Base-by-base conservation (phyloP, 495 filamentous ascomycete species). In the Viridothelium virens region DNA sequence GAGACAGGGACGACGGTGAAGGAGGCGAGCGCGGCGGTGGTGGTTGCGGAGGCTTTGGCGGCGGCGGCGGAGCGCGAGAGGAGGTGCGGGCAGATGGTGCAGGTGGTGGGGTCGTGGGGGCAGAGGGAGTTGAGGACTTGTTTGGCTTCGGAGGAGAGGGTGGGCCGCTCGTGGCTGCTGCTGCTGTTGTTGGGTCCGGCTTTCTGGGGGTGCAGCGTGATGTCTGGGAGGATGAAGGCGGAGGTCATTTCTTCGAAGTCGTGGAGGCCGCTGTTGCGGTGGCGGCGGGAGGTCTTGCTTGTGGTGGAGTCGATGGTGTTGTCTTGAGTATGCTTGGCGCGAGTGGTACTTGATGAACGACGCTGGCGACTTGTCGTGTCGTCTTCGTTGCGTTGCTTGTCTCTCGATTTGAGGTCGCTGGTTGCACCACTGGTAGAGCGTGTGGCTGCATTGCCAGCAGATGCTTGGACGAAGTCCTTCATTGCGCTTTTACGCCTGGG, bases 211-310 rank as follows among this genome's bases (percentile, higher is more conserved):
- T 72, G 59, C 11, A 77, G 62, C 3, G 85, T 88, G 68, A 89
- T 88, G 66, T 90, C 87, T 36, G 86, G 86, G 33, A 89, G 71
- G 65, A 89, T 87, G 74, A 92, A 90, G 11, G 87, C 89, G n/a
- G 90, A 92, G 0, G 90, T 92, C 86, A 91, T 87, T 65, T 89
- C 86, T 16, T 87, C 85, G 61, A 77, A 61, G 64, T 89, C 85
- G 12, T 86, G 83, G 61, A 77, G 61, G 37, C 66, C 70, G 41
- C 70, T 70, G 36, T 71, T 69, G 33, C 70, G 70, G 59, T 74
- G 74, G 63, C 75, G 74, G 63, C 69, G 70, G 18, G 72, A 71
- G 53, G 75, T 73, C 70, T 70, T 76, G 31, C 72, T 69, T 34
- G 74, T 66, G 2, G 73, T 74, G 2, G 71, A 71, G 31, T 65